Evolutionary conservation across 2,329 filamentous ascomycete species (phyloP), one percentile per base, ranked within the genome.

Genomic region (Teratosphaeria gauchensis): DNA sequence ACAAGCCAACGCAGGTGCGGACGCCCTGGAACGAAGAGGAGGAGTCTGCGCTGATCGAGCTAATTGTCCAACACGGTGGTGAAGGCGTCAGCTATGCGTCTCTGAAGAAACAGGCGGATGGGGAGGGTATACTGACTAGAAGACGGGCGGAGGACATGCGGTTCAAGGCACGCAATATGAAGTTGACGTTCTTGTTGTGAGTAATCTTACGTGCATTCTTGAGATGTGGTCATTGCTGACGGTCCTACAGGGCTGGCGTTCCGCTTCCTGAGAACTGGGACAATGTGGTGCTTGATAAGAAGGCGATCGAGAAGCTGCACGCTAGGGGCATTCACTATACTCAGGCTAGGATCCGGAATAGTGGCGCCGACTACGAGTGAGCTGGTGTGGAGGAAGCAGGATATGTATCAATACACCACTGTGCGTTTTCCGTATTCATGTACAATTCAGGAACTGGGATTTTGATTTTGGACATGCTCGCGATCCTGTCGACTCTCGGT

Each of bases 131-230:
- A 51, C 65, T 81, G 19, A 58, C 57, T 3, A 61, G 64, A 1
- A 74, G 82, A 1, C 73, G 69, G 5, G 79, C 84, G 60, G 79
- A 82, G 2, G 78, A 82, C 54, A 61, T 74, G 12, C 59, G 71
- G 11, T 72, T 72, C 66, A 72, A 73, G 60, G 82, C 80, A 3
- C 74, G 82, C 55, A 83, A 82, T 60, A 69, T 84, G 59, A 81
- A 80, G 65, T 70, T 76, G 48, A 70, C 70, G 7, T 76, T 66
- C 56, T 56, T 79, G 2, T 75, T 74, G 77, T 79, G 66, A 69
- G 74, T 73, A 24, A 16, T 52, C 38, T 56, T 14, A 5, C 19
- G 5, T 56, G 38, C 35, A 54, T 35, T 58, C 19, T n/a, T 56
- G 14, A 2, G 31, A 46, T 14, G 8, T 54, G 9, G 9, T 28